These are phyloP conservation scores for Ambispora gerdemannii DNA, from an alignment of 192 early-diverging fungal species.

Conservation along the genomic window DNA sequence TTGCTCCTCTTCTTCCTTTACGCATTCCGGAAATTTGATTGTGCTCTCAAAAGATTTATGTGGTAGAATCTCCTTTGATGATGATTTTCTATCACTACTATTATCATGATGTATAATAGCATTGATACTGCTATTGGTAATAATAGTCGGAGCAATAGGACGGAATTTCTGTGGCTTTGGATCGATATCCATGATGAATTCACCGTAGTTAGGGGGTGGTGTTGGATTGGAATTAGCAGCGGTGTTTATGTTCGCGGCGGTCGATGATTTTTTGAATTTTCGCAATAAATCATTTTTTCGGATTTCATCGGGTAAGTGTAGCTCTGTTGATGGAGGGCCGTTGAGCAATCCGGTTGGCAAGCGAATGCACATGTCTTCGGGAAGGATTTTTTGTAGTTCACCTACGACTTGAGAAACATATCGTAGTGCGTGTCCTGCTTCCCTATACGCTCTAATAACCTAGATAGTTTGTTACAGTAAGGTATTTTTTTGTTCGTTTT, in stretches of 20 bases:
- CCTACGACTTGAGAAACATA: neutral
- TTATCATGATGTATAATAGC: too few species aligned
- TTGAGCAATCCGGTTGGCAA: neutral
- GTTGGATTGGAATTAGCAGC: too few species aligned
- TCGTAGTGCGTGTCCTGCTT: neutral
- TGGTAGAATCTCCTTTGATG: neutral
- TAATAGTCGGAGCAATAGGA: neutral
- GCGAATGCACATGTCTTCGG: neutral
- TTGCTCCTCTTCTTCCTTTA: neutral
- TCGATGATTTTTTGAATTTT: neutral
- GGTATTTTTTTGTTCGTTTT: neutral
- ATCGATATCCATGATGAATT: neutral
- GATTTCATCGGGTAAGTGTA: neutral
- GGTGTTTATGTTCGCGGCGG: neutral
- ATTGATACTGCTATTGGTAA: neutral
- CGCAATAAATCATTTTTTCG: neutral
- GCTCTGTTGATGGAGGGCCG: neutral
- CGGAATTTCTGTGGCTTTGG: neutral
- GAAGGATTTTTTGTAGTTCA: neutral
- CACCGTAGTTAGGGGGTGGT: neutral
- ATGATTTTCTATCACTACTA: neutral
- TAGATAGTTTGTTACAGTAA: neutral
- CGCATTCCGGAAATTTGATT: neutral
- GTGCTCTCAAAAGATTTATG: too few species aligned
- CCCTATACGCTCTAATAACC: neutral